Conservation (phyloP, 2,329 filamentous ascomycete species). For the Neonectria punicea region DNA sequence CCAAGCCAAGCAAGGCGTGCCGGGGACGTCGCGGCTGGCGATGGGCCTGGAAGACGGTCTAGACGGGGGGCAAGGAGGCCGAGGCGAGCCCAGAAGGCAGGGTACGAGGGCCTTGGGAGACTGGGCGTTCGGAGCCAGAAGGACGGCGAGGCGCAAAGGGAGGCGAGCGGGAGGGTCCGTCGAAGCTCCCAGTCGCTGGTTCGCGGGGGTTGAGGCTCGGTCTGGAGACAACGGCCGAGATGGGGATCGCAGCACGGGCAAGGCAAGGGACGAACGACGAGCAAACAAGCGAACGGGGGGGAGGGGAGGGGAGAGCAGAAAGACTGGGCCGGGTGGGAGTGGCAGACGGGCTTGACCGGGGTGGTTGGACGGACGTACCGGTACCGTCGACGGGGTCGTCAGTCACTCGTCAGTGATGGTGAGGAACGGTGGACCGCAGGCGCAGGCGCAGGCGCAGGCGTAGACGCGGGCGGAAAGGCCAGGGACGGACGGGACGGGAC, state of each 20-base stretch:
- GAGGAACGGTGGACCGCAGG: conserved; percentile 7
- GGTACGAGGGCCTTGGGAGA: conserved; percentile 7
- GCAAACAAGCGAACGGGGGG: conserved; percentile 36
- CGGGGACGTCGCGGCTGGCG: conserved; percentile 40
- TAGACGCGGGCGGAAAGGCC: conserved; percentile 6
- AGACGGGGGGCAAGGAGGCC: conserved; percentile 26
- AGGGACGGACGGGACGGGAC: conserved; percentile 19
- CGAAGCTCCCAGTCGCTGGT: conserved; percentile 22
- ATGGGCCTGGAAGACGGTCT: conserved; percentile 36
- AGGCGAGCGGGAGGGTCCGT: conserved; percentile 36
- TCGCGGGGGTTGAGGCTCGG: conserved; percentile 43
- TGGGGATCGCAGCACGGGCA: conserved; percentile 27
- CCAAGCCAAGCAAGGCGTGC: conserved; percentile 32
- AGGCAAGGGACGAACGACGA: conserved; percentile 33
- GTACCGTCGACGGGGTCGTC: conserved; percentile 8
- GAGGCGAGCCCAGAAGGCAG: conserved; percentile 20
- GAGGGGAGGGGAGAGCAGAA: background rate
- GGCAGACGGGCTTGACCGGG: conserved; percentile 28
- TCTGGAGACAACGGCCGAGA: conserved; percentile 43
- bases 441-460: background rate
- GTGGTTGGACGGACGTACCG: conserved; percentile 18
- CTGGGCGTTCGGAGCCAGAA: background rate
- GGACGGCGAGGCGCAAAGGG: conserved; percentile 14
- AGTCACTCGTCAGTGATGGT: conserved; percentile 2
- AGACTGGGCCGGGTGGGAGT: conserved; percentile 29